phyloP scores from a whole-genome alignment of 2,329 filamentous ascomycete genomes.

The Scedosporium minutisporum region DNA sequence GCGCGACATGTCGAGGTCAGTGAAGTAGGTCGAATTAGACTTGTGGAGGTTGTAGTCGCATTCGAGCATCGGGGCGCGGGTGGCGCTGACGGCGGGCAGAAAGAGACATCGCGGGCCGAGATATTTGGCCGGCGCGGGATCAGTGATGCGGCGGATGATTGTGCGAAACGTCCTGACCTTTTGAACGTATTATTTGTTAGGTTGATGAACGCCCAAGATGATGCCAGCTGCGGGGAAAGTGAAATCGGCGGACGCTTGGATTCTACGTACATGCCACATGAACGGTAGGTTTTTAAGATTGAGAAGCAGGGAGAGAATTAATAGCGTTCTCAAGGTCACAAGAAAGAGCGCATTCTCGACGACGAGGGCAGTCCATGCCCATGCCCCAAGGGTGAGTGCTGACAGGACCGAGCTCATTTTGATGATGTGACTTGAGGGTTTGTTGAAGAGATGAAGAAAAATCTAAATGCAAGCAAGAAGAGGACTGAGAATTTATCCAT shows the following conservation, averaged over 20 bases:
- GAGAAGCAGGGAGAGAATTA: background rate
- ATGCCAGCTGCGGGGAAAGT: background rate
- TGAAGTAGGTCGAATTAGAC: constrained; percentile 76
- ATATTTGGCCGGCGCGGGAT: background rate
- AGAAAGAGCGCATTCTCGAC: too few relatives aligned
- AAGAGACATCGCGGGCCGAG: background rate
- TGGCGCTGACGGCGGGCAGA: background rate
- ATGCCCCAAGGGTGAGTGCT: too few relatives aligned
- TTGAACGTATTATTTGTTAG: background rate
- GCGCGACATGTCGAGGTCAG: constrained; percentile 74
- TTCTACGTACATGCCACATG: background rate
- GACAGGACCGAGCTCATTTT: too few relatives aligned
- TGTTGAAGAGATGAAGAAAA: too few relatives aligned
- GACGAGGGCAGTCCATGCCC: too few relatives aligned
- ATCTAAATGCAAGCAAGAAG: too few relatives aligned
- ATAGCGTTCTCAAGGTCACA: too few relatives aligned
- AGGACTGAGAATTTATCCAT: too few relatives aligned
- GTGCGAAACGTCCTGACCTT: background rate
- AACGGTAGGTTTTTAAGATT: background rate
- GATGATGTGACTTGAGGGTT: too few relatives aligned
- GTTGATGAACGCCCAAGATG: background rate
- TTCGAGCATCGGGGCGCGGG: constrained; percentile 53
- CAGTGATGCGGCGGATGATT: background rate
- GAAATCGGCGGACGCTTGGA: background rate
- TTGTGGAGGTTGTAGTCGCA: constrained; percentile 84